Evolutionary conservation across 2,329 filamentous ascomycete species (phyloP), one percentile per base, ranked within the genome.

Genomic region (Keithomyces neogunnii): DNA sequence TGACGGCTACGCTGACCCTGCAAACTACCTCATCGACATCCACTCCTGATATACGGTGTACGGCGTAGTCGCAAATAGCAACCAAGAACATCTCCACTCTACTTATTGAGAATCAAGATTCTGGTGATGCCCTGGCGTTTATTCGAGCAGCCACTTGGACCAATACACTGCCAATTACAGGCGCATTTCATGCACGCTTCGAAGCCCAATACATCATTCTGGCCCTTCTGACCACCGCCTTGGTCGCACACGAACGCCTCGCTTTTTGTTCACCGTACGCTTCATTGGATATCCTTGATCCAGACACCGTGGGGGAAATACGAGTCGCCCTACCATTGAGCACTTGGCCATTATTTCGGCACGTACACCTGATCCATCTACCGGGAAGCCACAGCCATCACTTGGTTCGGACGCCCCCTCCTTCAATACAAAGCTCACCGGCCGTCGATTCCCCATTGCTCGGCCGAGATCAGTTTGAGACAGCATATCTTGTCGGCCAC

Each of bases 231-330:
- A 53, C 53, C 51, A 53, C 51, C 51, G 53, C 47, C 54, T 50
- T 56, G 51, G 62, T 60, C 58, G 54, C 55, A 60, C 59, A 52
- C 48, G 54, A 56, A 53, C 55, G 55, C 52, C 58, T 58, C 55
- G 47, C 28, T 48, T 47, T 52, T 45, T 48, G 49, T 53, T 50
- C 52, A 49, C 50, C 59, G 52, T 56, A 52, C 44, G 56, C 51
- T 53, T 55, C 55, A 62, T 64, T 64, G 62, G 59, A 51, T 54
- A 56, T 57, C 53, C 36, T 49, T 48, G 29, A 46, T 47, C 19
- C 47, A 30, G 38, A 33, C 26, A 47, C 50, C 52, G 50, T 56
- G 32, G 45, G 47, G 47, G 53, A 61, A 62, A 67, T 66, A 67
- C 65, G 65, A 67, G 62, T 57, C 56, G 47, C 53, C 53, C 26